Conservation (phyloP, 352 stramenopile species). For the Phytophthora idaei region DNA sequence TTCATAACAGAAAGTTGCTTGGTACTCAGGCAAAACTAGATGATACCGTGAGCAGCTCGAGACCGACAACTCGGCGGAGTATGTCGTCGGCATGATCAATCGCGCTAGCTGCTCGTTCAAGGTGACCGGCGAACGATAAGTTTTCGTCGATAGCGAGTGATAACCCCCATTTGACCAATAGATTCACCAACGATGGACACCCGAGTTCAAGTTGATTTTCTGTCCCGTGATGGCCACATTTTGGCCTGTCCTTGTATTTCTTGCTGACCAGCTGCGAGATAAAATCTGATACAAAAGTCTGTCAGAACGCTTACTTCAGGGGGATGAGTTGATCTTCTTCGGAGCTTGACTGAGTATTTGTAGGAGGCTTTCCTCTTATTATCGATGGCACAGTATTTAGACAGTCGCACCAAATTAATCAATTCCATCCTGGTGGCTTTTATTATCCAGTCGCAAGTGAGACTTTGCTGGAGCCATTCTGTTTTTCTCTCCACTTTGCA, state of each 20-base stretch:
- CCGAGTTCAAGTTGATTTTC: background rate
- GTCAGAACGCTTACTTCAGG: constrained; percentile 16
- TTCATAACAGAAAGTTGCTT: background rate
- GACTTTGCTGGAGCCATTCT: constrained; percentile 4
- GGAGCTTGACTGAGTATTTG: background rate
- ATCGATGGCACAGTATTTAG: constrained; percentile 10
- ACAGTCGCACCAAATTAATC: constrained; percentile 18
- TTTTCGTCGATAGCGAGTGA: background rate
- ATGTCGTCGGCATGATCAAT: constrained; percentile 11
- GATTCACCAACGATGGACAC: background rate
- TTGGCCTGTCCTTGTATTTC: constrained; percentile 8
- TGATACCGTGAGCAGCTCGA: background rate
- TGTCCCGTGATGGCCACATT: background rate
- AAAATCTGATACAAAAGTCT: constrained; percentile 3
- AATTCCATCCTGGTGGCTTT: constrained; percentile 16
- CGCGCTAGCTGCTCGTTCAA: constrained; percentile 7
- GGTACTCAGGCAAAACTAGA: constrained; percentile 20
- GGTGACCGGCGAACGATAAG: constrained; percentile 4
- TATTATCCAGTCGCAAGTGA: constrained; percentile 3
- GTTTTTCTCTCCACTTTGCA: constrained; percentile 15
- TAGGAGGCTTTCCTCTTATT: constrained; percentile 1
- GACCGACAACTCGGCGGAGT: background rate
- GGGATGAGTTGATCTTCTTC: constrained; percentile 1
- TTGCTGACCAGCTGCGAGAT: background rate
- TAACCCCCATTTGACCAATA: background rate